Evolutionary conservation across 495 filamentous ascomycete species (phyloP).

Genomic region (Penicillium ucsense): DNA sequence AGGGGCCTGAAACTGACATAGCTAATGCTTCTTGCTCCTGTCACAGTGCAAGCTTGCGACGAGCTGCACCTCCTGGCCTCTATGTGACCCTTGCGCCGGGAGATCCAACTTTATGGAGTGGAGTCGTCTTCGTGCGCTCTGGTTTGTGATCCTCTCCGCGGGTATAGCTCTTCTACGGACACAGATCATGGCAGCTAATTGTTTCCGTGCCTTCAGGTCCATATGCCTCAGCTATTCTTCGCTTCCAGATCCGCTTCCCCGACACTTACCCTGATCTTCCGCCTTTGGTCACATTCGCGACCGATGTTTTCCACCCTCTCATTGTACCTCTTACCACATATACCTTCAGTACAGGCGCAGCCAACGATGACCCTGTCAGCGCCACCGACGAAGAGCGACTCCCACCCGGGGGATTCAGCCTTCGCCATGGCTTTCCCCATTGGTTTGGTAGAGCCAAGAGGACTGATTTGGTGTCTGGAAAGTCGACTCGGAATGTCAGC

Average conservation of each 20-base stretch:
- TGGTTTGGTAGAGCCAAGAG: slow-evolving; percentile 60
- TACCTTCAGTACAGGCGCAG: slow-evolving; percentile 70
- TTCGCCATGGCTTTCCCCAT: slow-evolving; percentile 79
- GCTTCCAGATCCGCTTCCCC: slow-evolving; percentile 84
- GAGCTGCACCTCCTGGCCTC: slow-evolving; percentile 71
- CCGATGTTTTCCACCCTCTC: slow-evolving; percentile 90
- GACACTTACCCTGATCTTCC: slow-evolving; percentile 67
- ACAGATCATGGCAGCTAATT: background rate
- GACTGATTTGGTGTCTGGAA: slow-evolving; percentile 19
- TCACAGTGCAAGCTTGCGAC: slow-evolving; percentile 66
- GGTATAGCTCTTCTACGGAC: too few relatives aligned
- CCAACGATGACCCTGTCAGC: slow-evolving; percentile 61
- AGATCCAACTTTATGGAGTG: slow-evolving; percentile 72
- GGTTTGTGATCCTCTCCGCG: slow-evolving; percentile 37
- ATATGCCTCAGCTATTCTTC: slow-evolving; percentile 77
- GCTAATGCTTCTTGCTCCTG: background rate
- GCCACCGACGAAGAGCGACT: slow-evolving; percentile 72
- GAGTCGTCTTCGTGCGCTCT: slow-evolving; percentile 83
- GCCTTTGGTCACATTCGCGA: slow-evolving; percentile 76
- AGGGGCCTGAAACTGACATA: too few relatives aligned
- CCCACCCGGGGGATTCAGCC: slow-evolving; percentile 77
- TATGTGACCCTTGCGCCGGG: slow-evolving; percentile 78
- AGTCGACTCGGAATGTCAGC: slow-evolving; percentile 30
- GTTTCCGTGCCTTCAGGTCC: slow-evolving; percentile 47
- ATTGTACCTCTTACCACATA: slow-evolving; percentile 84